Conservation (phyloP, 495 filamentous ascomycete genomes). For the Lichina pygmaea region DNA sequence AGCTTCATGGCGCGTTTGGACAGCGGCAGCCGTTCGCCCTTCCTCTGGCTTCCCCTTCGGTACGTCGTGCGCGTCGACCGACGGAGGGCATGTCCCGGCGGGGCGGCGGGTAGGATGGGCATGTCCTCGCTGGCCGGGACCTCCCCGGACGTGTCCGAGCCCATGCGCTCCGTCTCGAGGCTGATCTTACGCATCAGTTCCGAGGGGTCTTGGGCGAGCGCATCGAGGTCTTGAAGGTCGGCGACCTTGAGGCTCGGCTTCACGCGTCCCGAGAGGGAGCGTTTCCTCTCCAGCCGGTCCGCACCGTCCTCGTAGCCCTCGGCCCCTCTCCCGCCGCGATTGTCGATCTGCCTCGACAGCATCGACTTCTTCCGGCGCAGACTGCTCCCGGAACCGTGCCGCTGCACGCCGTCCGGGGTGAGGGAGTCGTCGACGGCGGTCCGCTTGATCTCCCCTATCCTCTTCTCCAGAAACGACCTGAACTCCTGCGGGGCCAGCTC, state of each 20-base stretch:
- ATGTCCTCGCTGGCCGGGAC: slow-evolving; percentile 41
- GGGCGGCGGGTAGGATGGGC: slow-evolving; percentile 53
- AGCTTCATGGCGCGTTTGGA: slow-evolving; percentile 41
- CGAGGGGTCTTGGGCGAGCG: slow-evolving; percentile 57
- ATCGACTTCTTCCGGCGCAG: slow-evolving; percentile 81
- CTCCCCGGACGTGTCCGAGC: slow-evolving; percentile 11
- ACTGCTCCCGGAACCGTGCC: slow-evolving; percentile 29
- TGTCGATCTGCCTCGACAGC: slow-evolving; percentile 79
- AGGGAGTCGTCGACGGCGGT: slow-evolving; percentile 49
- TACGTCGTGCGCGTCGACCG: slow-evolving; percentile 86
- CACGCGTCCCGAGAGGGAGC: slow-evolving; percentile 27
- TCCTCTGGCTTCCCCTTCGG: slow-evolving; percentile 59
- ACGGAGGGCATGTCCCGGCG: slow-evolving; percentile 51
- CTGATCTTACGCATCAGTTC: slow-evolving; percentile 39
- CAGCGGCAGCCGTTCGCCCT: slow-evolving; percentile 48
- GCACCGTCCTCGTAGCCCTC: slow-evolving; percentile 65
- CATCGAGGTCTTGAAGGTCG: slow-evolving; percentile 44
- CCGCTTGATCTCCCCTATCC: slow-evolving; percentile 66
- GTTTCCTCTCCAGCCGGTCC: slow-evolving; percentile 52
- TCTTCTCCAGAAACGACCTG: slow-evolving; percentile 83
- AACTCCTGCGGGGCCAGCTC: slow-evolving; percentile 92
- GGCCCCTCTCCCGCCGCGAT: slow-evolving; percentile 27
- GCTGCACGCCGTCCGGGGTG: slow-evolving; percentile 33
- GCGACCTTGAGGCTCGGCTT: slow-evolving; percentile 27
- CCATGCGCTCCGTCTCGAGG: slow-evolving; percentile 16